These are phyloP conservation scores for Fusarium armeniacum DNA, from an alignment of 2,329 filamentous ascomycete genomes.

Conservation along the genomic window DNA sequence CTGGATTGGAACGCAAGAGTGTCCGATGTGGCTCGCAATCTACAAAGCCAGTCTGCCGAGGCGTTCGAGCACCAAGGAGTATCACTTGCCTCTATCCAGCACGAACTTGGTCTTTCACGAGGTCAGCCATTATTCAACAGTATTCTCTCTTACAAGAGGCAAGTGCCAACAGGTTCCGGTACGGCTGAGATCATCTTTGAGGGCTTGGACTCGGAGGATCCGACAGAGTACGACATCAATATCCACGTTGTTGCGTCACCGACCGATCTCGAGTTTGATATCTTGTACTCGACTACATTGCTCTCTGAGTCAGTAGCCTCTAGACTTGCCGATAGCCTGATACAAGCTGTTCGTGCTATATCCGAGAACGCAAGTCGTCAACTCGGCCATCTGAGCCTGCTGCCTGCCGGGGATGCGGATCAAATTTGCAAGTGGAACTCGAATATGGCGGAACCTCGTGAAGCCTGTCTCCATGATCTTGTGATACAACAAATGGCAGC, in stretches of 20 bases:
- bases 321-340: constrained; percentile 3
- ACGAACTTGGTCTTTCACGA: constrained; percentile 3
- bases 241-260: constrained; percentile 5
- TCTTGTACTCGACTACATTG: not conserved
- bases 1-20: not conserved
- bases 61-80: constrained; percentile 4
- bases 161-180: not conserved
- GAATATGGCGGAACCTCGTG: not conserved
- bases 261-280: constrained; percentile 1
- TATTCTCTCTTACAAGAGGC: constrained; percentile 6
- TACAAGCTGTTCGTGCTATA: constrained; percentile 6
- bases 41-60: constrained; percentile 4
- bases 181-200: constrained; percentile 4
- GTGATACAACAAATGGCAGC: constrained; percentile 1
- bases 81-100: constrained; percentile 9
- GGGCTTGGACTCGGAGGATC: constrained; percentile 2
- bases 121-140: constrained; percentile 5
- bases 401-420: not conserved
- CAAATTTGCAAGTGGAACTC: constrained; percentile 8
- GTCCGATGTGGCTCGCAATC: not conserved
- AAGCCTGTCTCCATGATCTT: constrained; percentile 1
- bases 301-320: constrained; percentile 2
- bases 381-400: constrained; percentile 3
- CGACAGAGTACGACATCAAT: constrained; percentile 8
- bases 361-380: not conserved